Percentiles rank a stretch among this genome's conserved stretches.
Evolutionary conservation across 305 asterid species (phyloP).

Genomic region (Solanum aculeatissimum): DNA sequence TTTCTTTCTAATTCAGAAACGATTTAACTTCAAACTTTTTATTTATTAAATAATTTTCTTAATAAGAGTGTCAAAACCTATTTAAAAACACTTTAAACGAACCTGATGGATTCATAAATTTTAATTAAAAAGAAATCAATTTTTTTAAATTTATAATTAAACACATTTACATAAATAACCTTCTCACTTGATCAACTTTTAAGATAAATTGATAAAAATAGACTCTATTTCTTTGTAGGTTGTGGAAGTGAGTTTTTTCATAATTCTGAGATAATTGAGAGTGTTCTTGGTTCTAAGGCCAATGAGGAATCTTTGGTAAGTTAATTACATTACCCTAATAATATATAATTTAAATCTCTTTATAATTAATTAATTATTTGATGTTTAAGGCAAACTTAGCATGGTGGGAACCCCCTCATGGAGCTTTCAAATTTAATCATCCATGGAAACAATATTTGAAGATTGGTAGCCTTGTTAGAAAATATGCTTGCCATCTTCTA

Average conservation of each 20-base stretch:
- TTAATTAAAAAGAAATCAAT: neutral
- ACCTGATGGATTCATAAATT: neutral
- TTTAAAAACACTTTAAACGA: too few species aligned
- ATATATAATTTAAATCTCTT: neutral
- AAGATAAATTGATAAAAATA: too few species aligned
- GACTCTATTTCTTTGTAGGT: too few species aligned
- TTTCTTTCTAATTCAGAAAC: neutral
- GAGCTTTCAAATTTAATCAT: conserved; percentile 33
- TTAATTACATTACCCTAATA: neutral
- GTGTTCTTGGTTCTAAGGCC: conserved; percentile 45
- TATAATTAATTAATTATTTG: neutral
- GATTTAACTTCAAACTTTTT: neutral
- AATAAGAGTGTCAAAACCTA: neutral
- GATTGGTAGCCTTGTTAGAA: conserved; percentile 39
- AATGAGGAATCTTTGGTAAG: conserved; percentile 55
- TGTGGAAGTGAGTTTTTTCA: conserved; percentile 25
- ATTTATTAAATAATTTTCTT: neutral
- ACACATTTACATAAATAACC: neutral
- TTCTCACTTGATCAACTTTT: neutral
- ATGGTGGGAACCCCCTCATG: conserved; percentile 83
- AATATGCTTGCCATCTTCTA: conserved; percentile 56
- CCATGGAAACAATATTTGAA: conserved; percentile 74
- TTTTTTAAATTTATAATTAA: neutral
- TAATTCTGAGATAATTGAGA: conserved; percentile 4
- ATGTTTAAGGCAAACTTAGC: conserved; percentile 61